These are phyloP conservation scores for Trametes polyzona DNA, from an alignment of 1,284 basidiomycete genomes.

Conservation along the genomic window DNA sequence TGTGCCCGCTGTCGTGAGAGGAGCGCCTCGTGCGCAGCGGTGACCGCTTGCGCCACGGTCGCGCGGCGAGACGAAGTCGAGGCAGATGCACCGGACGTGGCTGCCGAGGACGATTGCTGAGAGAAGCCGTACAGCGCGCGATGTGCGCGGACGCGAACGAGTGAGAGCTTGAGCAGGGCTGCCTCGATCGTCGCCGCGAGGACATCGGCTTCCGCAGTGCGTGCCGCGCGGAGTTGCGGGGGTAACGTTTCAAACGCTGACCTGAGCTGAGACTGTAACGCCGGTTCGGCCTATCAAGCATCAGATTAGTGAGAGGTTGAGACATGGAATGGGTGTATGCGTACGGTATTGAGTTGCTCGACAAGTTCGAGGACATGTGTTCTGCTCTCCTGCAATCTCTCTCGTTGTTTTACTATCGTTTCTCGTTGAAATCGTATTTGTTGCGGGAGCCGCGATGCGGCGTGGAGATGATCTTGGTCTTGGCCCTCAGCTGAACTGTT, in stretches of 20 bases:
- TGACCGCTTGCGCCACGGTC: not conserved
- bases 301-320: not conserved
- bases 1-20: constrained; percentile 41
- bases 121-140: constrained; percentile 43
- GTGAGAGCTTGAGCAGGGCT: constrained; percentile 50
- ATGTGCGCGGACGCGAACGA: constrained; percentile 45
- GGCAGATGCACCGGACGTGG: too few species aligned
- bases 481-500: too few species aligned
- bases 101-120: constrained; percentile 14
- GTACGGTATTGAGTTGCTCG: constrained; percentile 19
- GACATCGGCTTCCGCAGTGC: constrained; percentile 41
- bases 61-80: not conserved
- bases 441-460: too few species aligned
- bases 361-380: constrained; percentile 10
- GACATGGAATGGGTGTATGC: not conserved
- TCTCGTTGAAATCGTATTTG: too few species aligned
- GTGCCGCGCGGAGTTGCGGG: constrained; percentile 31
- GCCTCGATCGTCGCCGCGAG: constrained; percentile 49
- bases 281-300: constrained; percentile 37
- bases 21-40: constrained; percentile 39
- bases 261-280: constrained; percentile 37
- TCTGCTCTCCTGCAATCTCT: too few species aligned
- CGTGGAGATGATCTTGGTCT: too few species aligned
- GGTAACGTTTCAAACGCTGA: constrained; percentile 36
- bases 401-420: too few species aligned